phyloP scores from a whole-genome alignment of 352 stramenopile species.

The Lagenidium sp. region DNA sequence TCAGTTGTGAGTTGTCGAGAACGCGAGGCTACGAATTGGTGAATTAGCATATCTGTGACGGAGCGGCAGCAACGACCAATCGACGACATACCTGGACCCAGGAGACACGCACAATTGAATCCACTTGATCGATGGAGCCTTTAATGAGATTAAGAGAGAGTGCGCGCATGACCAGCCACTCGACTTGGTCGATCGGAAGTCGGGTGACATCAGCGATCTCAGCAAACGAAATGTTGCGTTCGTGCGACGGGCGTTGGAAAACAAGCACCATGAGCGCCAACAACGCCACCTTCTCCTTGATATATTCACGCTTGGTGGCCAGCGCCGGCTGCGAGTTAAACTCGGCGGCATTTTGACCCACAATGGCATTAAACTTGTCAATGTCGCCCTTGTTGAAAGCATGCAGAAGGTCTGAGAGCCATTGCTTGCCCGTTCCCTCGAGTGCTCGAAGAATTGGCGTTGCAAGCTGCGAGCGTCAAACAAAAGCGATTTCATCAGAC shows the following conservation, averaged over 20 bases:
- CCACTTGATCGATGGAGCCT: slow-evolving; percentile 89
- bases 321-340: slow-evolving; percentile 91
- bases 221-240: slow-evolving; percentile 90
- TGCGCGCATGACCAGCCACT: slow-evolving; percentile 98
- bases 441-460: slow-evolving; percentile 91
- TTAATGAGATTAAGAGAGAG: slow-evolving; percentile 96
- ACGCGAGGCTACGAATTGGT: slow-evolving; percentile 44
- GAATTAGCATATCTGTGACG: not conserved
- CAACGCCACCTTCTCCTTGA: slow-evolving; percentile 98
- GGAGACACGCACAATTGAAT: slow-evolving; percentile 89
- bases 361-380: slow-evolving; percentile 88
- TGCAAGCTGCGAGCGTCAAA: slow-evolving; percentile 41
- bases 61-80: not conserved
- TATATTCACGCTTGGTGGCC: slow-evolving; percentile 88
- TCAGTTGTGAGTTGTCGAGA: slow-evolving; percentile 69
- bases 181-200: slow-evolving; percentile 88
- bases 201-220: slow-evolving; percentile 90
- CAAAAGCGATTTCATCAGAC: not conserved
- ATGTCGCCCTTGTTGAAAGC: slow-evolving; percentile 95
- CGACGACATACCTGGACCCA: slow-evolving; percentile 85
- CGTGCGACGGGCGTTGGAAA: slow-evolving; percentile 91
- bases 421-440: slow-evolving; percentile 87
- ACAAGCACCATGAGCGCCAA: slow-evolving; percentile 96
- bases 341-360: slow-evolving; percentile 59
- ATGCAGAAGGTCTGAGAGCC: slow-evolving; percentile 92